Evolutionary conservation across 345 rosid species (phyloP).

Genomic region (Lepidium sativum): DNA sequence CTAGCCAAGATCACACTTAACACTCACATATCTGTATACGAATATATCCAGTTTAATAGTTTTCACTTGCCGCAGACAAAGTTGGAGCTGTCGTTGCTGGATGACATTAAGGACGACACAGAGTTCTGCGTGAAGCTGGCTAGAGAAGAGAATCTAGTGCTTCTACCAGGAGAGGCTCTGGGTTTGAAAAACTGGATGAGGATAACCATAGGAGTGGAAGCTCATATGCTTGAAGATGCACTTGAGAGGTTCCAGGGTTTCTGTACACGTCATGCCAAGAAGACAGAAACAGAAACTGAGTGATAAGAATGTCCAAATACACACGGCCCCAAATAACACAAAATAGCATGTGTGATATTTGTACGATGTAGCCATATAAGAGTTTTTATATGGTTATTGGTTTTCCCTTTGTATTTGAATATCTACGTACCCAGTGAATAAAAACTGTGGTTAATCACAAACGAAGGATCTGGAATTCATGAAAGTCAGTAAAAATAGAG

Average conservation of each 20-base stretch:
- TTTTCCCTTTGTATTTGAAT: neutral
- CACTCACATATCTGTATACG: neutral
- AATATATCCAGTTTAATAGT: neutral
- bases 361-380: neutral
- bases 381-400: neutral
- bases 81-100: conserved; percentile 44
- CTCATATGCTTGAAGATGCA: conserved; percentile 55
- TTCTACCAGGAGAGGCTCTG: conserved; percentile 56
- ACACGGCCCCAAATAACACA: neutral
- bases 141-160: conserved; percentile 60
- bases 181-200: conserved; percentile 71
- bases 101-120: conserved; percentile 48
- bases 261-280: conserved; percentile 51
- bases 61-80: conserved; percentile 37
- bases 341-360: neutral
- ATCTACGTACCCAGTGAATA: neutral
- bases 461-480: neutral
- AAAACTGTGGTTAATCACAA: neutral
- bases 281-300: conserved; percentile 18
- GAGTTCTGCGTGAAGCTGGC: conserved; percentile 63
- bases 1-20: neutral
- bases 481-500: neutral
- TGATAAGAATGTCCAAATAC: neutral
- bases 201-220: conserved; percentile 51
- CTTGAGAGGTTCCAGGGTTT: conserved; percentile 54